A percentile compares a stretch with the other conserved stretches of the same genome.
phyloP scores from a whole-genome alignment of 176 grass and related monocot genomes.

The Pharus latifolius region DNA sequence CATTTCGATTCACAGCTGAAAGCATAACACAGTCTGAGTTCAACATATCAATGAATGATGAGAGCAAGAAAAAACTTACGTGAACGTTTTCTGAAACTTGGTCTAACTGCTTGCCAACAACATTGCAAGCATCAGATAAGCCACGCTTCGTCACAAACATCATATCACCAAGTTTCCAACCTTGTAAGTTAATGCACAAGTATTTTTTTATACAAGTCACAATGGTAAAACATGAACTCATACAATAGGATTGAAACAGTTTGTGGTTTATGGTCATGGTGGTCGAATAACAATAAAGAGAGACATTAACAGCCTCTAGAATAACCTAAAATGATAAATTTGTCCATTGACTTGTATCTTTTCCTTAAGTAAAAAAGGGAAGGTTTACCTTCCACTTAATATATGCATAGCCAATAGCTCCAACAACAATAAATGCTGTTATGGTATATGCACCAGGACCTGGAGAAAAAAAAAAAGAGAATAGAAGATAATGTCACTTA shows the following conservation, averaged over 20 bases:
- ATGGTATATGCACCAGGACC: constrained; percentile 11
- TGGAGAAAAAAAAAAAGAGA: neutral
- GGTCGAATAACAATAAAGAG: no score
- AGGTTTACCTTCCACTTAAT: constrained; percentile 73
- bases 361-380: neutral
- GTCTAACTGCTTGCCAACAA: constrained; percentile 60
- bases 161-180: constrained; percentile 75
- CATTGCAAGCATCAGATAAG: constrained; percentile 60
- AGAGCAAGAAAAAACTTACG: constrained; percentile 30
- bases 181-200: constrained; percentile 19
- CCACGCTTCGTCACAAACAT: constrained; percentile 83
- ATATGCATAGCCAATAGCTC: constrained; percentile 53
- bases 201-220: neutral
- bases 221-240: neutral
- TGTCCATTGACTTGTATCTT: neutral
- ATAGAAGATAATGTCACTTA: neutral
- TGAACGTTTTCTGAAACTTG: constrained; percentile 60
- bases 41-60: neutral
- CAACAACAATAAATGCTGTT: constrained; percentile 39
- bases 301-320: neutral
- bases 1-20: neutral
- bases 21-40: neutral
- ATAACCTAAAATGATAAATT: neutral
- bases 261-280: neutral
- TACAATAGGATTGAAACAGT: neutral